phyloP scores from a whole-genome alignment of 73 alveolate species.

The Tetrahymena thermophila region DNA sequence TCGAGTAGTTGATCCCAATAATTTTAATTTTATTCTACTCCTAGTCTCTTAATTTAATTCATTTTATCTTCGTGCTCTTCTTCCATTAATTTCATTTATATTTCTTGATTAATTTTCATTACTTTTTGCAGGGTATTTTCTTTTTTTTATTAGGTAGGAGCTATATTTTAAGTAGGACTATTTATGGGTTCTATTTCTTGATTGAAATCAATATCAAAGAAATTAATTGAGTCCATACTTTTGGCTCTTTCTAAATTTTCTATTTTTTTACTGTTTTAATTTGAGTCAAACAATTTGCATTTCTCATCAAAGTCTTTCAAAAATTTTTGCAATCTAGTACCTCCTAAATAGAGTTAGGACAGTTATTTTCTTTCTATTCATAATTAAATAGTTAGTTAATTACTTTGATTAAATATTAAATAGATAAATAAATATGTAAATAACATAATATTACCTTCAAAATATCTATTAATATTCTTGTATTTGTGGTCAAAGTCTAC shows the following conservation, averaged over 20 bases:
- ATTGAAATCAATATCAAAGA: neutral
- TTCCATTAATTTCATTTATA: slow-evolving; percentile 2
- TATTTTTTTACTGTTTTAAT: slow-evolving; percentile 8
- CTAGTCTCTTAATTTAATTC: slow-evolving; percentile 16
- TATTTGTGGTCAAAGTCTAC: neutral
- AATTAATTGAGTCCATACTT: slow-evolving; percentile 7
- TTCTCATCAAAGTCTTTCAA: neutral
- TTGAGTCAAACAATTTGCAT: slow-evolving; percentile 8
- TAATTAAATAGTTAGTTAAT: neutral
- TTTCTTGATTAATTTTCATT: slow-evolving; percentile 36
- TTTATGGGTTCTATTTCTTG: neutral
- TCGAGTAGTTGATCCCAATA: slow-evolving; percentile 25
- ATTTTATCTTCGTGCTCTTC: slow-evolving; percentile 35
- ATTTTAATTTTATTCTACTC: slow-evolving; percentile 24
- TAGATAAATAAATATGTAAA: too few species aligned
- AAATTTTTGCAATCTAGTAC: neutral
- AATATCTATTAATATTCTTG: neutral
- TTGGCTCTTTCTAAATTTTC: neutral
- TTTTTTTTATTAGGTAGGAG: neutral
- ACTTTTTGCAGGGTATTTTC: slow-evolving; percentile 34
- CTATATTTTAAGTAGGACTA: slow-evolving; percentile 11
- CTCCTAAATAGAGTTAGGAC: neutral
- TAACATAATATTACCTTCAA: neutral
- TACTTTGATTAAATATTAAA: neutral
- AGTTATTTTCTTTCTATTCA: neutral